Evolutionary conservation across 192 early-diverging fungal species (phyloP), one percentile per base, ranked within the genome.

Genomic region (Dispira parvispora): DNA sequence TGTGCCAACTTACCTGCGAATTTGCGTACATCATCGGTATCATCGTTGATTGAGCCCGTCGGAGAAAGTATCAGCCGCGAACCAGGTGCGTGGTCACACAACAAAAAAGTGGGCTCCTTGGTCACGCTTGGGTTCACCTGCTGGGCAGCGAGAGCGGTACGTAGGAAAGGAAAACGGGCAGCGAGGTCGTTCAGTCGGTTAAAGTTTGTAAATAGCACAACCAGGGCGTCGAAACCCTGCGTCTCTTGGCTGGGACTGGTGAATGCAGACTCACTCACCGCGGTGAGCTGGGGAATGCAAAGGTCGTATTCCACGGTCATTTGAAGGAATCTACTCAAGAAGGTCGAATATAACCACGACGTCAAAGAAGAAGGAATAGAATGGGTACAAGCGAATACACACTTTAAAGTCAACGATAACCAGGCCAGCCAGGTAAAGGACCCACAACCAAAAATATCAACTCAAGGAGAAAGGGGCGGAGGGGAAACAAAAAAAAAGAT

Each of bases 1-100:
- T n/a, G 32, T 38, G 38, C 3, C 43, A 12, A 45, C 54, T 68
- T 67, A 74, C 75, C 73, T 55, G 62, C 63, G 60, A 83, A 84
- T 63, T 85, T 82, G 66, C 90, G 80, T 47, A 86, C 86, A 71
- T 92, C 90, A 67, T 92, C 90, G 26, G 83, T 79, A 68, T 92
- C 90, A 61, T 80, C 80, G 60, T 71, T 63, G 8, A 89, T 65
- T 13, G 82, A 78, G 27, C 85, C 88, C 28, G 81, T 87, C n/a
- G 90, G 88, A 8, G 81, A 80, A n/a, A 89, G 64, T 16, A 92
- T 73, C 26, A 88, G 65, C 27, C 87, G 80, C 5, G 75, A 72
- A 47, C 82, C 82, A 16, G 57, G 32, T 3, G 21, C 57, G 0
- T 27, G 11, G 21, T 27, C 38, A 16, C 32, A 43, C 8, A 16